phyloP scores from a whole-genome alignment of 306 rosid species.

The Begonia masoniana region DNA sequence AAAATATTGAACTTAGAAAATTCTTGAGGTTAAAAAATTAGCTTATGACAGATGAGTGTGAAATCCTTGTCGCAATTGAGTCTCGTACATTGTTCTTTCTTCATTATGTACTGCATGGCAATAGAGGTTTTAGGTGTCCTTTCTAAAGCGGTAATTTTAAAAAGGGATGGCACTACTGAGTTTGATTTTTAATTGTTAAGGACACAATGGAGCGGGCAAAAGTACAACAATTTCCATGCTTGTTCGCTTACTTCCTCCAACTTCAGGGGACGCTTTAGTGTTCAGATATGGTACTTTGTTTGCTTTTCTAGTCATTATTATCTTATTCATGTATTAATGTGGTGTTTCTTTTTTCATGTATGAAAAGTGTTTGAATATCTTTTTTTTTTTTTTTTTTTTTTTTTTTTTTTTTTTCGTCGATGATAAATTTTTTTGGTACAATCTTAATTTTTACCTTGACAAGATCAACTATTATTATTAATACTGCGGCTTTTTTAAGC shows the following conservation, averaged over 20 bases:
- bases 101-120: no score
- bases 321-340: neutral
- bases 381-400: no score
- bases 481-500: neutral
- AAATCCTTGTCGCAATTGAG: no score
- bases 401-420: no score
- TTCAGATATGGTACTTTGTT: conserved; percentile 59
- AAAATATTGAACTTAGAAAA: no score
- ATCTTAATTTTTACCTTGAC: conserved; percentile 2
- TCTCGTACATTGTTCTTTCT: no score
- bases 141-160: no score
- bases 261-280: conserved; percentile 88
- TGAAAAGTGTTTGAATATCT: neutral
- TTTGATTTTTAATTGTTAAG: conserved; percentile 26
- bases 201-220: conserved; percentile 98
- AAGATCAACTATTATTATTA: neutral
- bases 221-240: conserved; percentile 96
- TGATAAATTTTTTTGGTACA: neutral
- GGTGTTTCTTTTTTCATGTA: neutral
- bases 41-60: no score
- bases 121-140: no score
- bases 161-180: conserved; percentile 4
- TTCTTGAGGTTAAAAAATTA: no score
- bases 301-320: no score
- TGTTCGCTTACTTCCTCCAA: conserved; percentile 85